Evolutionary conservation across 768 basidiomycete species (phyloP).

Genomic region (Mycena floridula): DNA sequence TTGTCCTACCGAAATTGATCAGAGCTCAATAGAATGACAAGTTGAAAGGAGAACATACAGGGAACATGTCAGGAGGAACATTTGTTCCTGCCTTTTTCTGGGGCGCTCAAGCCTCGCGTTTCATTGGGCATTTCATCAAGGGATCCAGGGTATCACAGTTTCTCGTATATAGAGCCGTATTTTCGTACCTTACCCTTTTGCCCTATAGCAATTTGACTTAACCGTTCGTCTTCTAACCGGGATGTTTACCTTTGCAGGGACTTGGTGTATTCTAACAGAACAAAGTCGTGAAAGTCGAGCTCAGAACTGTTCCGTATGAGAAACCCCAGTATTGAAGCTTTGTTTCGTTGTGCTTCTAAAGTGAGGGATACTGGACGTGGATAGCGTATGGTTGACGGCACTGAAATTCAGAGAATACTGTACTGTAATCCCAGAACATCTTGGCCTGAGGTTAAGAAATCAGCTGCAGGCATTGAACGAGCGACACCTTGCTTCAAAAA

Average conservation of each 20-base stretch:
- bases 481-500: constrained; percentile 5
- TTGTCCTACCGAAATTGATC: constrained; percentile 5
- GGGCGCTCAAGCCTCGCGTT: no score
- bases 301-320: constrained; percentile 22
- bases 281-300: constrained; percentile 25
- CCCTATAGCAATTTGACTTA: no score
- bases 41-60: constrained; percentile 5
- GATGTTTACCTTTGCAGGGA: no score
- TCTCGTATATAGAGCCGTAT: no score
- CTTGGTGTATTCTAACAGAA: no score
- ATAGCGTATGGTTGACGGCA: background rate
- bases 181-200: no score
- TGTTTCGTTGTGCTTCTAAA: constrained; percentile 19
- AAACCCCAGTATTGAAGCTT: constrained; percentile 27
- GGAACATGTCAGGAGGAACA: no score
- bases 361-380: background rate
- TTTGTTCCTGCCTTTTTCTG: no score
- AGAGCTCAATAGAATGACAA: background rate
- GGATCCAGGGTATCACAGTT: no score
- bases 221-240: no score
- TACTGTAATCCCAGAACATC: background rate
- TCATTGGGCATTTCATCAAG: no score
- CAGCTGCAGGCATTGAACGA: constrained; percentile 5
- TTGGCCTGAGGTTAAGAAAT: constrained; percentile 10
- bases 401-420: background rate